A percentile compares a stretch with the other conserved stretches of the same genome.
phyloP scores from a whole-genome alignment of 257 asterid species.

The Henckelia pumila region DNA sequence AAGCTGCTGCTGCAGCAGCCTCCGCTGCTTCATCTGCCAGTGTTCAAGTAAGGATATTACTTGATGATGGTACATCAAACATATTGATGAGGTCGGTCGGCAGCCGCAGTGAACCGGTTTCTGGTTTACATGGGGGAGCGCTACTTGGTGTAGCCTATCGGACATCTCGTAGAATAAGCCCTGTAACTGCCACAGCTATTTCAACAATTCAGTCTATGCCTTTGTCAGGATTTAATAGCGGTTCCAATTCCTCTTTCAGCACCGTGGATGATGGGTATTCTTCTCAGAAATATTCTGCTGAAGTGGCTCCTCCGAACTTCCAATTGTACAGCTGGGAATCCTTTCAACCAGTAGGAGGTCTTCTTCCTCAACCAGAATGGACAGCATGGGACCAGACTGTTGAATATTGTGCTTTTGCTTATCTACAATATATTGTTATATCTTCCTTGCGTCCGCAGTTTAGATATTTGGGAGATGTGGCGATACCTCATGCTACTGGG shows the following conservation, averaged over 20 bases:
- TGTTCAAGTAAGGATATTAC: conserved; percentile 91
- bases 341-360: conserved; percentile 94
- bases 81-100: conserved; percentile 95
- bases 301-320: conserved; percentile 77
- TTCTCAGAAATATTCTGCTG: conserved; percentile 60
- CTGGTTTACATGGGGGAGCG: conserved; percentile 92
- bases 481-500: conserved; percentile 93
- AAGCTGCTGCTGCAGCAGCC: conserved; percentile 90
- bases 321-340: conserved; percentile 98
- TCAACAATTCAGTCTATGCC: conserved; percentile 94
- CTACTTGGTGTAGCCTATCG: conserved; percentile 96
- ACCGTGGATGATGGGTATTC: conserved; percentile 72
- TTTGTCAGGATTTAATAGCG: conserved; percentile 70
- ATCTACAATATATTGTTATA: conserved; percentile 77
- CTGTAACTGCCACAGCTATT: conserved; percentile 75
- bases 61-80: conserved; percentile 97
- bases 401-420: conserved; percentile 96
- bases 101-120: conserved; percentile 83
- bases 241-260: conserved; percentile 66
- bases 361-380: conserved; percentile 99
- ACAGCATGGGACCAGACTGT: conserved; percentile 99
- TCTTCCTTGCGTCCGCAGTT: conserved; percentile 98
- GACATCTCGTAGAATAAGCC: conserved; percentile 79
- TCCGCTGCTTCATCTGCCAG: conserved; percentile 88
- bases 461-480: conserved; percentile 93